These are phyloP conservation scores for Stemphylium vesicarium DNA, from an alignment of 2,329 filamentous ascomycete genomes.

Conservation along the genomic window DNA sequence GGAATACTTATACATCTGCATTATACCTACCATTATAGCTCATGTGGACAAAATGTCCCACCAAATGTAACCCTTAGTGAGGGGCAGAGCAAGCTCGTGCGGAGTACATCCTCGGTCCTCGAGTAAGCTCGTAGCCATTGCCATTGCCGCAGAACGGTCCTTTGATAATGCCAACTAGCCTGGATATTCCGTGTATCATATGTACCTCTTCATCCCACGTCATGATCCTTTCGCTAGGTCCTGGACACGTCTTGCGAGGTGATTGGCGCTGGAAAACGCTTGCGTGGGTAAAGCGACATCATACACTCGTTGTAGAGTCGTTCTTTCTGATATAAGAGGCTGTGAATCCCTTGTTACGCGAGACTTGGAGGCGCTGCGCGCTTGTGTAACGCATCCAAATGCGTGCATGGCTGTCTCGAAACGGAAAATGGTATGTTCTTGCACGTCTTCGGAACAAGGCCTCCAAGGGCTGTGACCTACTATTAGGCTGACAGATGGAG, in stretches of 20 bases:
- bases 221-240: not conserved
- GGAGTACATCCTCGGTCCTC: constrained; percentile 15
- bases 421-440: constrained; percentile 2
- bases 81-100: not conserved
- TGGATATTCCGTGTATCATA: no score
- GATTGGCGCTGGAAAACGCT: not conserved
- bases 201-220: not conserved
- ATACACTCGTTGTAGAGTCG: not conserved
- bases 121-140: not conserved
- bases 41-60: not conserved
- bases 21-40: no score
- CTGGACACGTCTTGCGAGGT: not conserved
- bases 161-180: no score
- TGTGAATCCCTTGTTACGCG: no score
- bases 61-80: not conserved
- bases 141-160: no score
- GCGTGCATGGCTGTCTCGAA: constrained; percentile 1
- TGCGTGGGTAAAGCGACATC: not conserved
- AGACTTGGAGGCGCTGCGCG: no score
- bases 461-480: not conserved
- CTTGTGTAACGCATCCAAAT: not conserved
- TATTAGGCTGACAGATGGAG: no score
- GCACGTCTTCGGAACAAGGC: not conserved
- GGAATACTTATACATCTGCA: no score
- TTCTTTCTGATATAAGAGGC: no score